Conservation (phyloP, 2,329 filamentous ascomycete species). For the Gnomoniopsis sp. region DNA sequence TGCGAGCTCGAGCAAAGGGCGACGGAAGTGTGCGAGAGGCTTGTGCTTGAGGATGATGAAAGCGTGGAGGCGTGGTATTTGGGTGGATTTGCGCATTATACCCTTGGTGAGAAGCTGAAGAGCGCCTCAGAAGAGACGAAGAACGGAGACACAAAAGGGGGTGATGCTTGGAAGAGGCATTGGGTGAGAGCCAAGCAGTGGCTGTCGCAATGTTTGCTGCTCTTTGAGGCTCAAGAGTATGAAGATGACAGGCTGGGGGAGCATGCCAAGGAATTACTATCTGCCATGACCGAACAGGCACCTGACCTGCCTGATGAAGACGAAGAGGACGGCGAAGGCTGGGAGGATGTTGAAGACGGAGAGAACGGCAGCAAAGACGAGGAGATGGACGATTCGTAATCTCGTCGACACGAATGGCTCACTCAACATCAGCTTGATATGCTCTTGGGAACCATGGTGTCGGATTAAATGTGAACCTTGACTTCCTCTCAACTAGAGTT, state of each 20-base stretch:
- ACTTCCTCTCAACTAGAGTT: no score
- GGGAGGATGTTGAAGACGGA: slow-evolving; percentile 46
- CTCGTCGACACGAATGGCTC: no score
- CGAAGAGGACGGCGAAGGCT: slow-evolving; percentile 46
- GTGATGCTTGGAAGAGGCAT: slow-evolving; percentile 53
- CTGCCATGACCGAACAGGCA: slow-evolving; percentile 60
- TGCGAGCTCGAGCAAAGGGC: slow-evolving; percentile 82
- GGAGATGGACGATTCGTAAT: slow-evolving; percentile 45
- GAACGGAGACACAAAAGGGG: slow-evolving; percentile 30
- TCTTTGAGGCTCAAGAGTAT: slow-evolving; percentile 79
- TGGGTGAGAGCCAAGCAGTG: slow-evolving; percentile 77
- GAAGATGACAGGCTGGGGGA: slow-evolving; percentile 76
- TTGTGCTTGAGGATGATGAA: slow-evolving; percentile 85
- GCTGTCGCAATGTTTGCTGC: slow-evolving; percentile 74
- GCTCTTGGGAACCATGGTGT: no score
- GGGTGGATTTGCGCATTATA: slow-evolving; percentile 87
- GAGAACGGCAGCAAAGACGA: slow-evolving; percentile 41
- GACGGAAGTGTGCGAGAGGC: slow-evolving; percentile 75
- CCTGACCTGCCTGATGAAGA: slow-evolving; percentile 57
- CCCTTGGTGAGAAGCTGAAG: slow-evolving; percentile 69
- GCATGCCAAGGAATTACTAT: slow-evolving; percentile 70
- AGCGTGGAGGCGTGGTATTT: slow-evolving; percentile 97
- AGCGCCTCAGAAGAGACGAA: slow-evolving; percentile 29
- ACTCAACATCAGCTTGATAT: background rate
- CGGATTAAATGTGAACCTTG: no score